Conservation (phyloP, 768 basidiomycete genomes). For the Hortiboletus flavorubellus region DNA sequence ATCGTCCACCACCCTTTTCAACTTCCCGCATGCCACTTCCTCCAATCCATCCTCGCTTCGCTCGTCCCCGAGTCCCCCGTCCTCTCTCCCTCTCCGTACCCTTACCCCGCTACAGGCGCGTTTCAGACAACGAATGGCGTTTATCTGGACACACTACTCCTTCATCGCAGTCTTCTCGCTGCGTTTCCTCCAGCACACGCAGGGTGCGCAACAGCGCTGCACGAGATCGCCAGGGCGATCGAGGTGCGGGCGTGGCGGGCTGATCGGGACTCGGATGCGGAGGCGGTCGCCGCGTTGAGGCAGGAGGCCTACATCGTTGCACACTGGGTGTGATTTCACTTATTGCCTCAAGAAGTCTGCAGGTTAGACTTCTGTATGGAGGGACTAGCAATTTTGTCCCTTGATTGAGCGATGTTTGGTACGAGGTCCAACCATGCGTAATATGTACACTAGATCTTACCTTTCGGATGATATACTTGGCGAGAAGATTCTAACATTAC, state of each 20-base stretch:
- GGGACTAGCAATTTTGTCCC: neutral
- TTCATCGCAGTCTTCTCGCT: constrained; percentile 66
- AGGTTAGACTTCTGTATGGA: constrained; percentile 3
- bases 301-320: constrained; percentile 65
- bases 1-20: constrained; percentile 5
- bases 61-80: constrained; percentile 42
- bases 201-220: constrained; percentile 62
- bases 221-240: constrained; percentile 60
- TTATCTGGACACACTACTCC: constrained; percentile 76
- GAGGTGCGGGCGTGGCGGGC: constrained; percentile 67
- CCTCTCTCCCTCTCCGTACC: constrained; percentile 32
- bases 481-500: neutral
- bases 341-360: constrained; percentile 2
- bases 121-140: constrained; percentile 63
- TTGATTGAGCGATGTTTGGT: neutral
- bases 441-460: neutral
- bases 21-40: constrained; percentile 56
- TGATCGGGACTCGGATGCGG: constrained; percentile 65
- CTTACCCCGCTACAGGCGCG: constrained; percentile 27
- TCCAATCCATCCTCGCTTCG: constrained; percentile 56
- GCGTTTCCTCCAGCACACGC: constrained; percentile 61
- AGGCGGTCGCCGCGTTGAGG: constrained; percentile 65
- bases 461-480: neutral
- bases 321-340: constrained; percentile 15
- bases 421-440: neutral